A percentile compares a stretch with the other conserved stretches of the same genome.
These are phyloP conservation scores for Microdochium trichocladiopsis DNA, from an alignment of 2,329 filamentous ascomycete genomes.

Conservation along the genomic window DNA sequence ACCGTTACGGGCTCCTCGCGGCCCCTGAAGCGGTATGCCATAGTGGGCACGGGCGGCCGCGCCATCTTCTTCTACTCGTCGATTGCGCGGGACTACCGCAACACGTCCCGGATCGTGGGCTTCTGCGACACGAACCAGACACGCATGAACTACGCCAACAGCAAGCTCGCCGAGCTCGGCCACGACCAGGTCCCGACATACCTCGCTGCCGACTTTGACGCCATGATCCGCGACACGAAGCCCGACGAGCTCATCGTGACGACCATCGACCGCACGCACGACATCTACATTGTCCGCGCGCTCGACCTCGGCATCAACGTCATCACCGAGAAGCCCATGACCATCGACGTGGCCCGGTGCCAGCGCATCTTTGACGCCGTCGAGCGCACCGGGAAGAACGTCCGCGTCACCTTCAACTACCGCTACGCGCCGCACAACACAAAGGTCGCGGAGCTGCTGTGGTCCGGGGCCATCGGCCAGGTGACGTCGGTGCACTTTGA, in stretches of 20 bases:
- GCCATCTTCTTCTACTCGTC: conserved; percentile 56
- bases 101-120: conserved; percentile 43
- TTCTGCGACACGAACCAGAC: conserved; percentile 56
- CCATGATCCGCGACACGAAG: conserved; percentile 47
- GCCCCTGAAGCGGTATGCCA: conserved; percentile 38
- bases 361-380: conserved; percentile 47
- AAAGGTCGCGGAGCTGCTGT: conserved; percentile 46
- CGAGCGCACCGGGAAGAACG: conserved; percentile 35
- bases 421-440: conserved; percentile 61
- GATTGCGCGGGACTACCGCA: conserved; percentile 43
- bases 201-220: conserved; percentile 46
- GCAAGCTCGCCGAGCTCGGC: conserved; percentile 35
- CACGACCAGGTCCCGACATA: conserved; percentile 44
- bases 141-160: conserved; percentile 49
- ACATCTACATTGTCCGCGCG: conserved; percentile 52
- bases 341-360: conserved; percentile 49
- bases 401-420: conserved; percentile 58
- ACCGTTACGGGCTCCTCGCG: background rate
- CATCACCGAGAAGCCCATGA: conserved; percentile 61
- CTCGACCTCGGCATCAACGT: conserved; percentile 53
- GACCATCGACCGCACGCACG: conserved; percentile 55
- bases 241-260: conserved; percentile 58
- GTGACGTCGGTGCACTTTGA: conserved; percentile 55
- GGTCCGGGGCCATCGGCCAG: conserved; percentile 45
- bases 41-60: conserved; percentile 52